phyloP scores from a whole-genome alignment of 2,329 filamentous ascomycete genomes.

The Aspergillus spinulosporus region DNA sequence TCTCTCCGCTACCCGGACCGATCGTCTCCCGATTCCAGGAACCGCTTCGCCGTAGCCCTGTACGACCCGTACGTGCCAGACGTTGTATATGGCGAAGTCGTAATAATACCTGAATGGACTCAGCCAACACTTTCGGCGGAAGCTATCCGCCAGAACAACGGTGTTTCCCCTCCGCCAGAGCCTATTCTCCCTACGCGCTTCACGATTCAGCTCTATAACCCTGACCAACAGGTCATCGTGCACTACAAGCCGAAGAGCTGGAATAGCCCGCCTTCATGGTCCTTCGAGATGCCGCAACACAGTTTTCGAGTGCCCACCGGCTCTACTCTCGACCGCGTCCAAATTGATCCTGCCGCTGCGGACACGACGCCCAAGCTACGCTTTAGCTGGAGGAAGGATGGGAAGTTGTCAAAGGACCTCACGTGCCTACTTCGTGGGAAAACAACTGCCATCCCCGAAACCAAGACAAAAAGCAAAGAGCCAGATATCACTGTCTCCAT shows the following conservation, averaged over 20 bases:
- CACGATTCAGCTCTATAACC: slow-evolving; percentile 87
- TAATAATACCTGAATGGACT: slow-evolving; percentile 81
- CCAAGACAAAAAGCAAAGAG: slow-evolving; percentile 77
- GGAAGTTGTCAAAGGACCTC: slow-evolving; percentile 81
- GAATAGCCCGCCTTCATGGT: slow-evolving; percentile 79
- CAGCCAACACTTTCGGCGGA: slow-evolving; percentile 79
- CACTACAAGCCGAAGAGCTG: slow-evolving; percentile 70
- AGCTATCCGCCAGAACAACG: slow-evolving; percentile 70
- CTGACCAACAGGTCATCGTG: slow-evolving; percentile 77
- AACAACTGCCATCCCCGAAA: slow-evolving; percentile 60
- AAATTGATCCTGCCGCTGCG: slow-evolving; percentile 59
- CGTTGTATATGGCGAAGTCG: slow-evolving; percentile 82
- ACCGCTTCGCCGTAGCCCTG: slow-evolving; percentile 83
- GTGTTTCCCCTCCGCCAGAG: slow-evolving; percentile 63
- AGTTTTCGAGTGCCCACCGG: slow-evolving; percentile 78
- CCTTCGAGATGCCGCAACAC: slow-evolving; percentile 86
- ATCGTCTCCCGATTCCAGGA: slow-evolving; percentile 65
- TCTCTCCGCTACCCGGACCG: slow-evolving; percentile 76
- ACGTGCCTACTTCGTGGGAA: slow-evolving; percentile 84
- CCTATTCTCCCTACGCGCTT: slow-evolving; percentile 77
- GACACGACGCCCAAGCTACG: slow-evolving; percentile 68
- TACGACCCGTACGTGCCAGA: slow-evolving; percentile 79
- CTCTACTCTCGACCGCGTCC: slow-evolving; percentile 74
- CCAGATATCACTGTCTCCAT: slow-evolving; percentile 94
- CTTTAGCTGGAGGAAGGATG: slow-evolving; percentile 88